Base-by-base conservation (phyloP, 1,284 basidiomycete species). In the Thecaphora frezii region DNA sequence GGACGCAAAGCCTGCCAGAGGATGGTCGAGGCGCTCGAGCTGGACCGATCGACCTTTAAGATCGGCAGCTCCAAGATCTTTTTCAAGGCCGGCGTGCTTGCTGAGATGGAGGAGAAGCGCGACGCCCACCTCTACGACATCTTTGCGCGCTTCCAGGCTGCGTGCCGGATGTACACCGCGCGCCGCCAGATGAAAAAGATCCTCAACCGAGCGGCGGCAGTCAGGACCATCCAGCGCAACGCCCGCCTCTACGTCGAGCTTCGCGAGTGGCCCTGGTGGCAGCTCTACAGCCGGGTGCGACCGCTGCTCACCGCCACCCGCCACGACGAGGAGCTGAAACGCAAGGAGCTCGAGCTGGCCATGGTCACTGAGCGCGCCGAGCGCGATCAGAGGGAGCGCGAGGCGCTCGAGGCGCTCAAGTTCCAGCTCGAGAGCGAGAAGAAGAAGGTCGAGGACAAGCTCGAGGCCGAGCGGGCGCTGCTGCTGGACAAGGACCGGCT, bases 221-320 rank as follows among this genome's bases (percentile, higher is more conserved):
- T 94, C 38, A 85, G 90, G 44, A 93, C 90, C 0, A 93, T 98
- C 58, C 94, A 97, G 79, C 85, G 88, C 33, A 98, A 98, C 77
- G 94, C 94, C 1, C 83, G 91, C 13, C 85, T 97, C 14, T 98
- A 98, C 74, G 67, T 67, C 26, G 58, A 72, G 87, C 88, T 23
- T 86, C 91, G 88, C 46, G 90, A 94, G 55, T 98, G 94, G 96
- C 93, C 96, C 1, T 98, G 96, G 96, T 99, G 96, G 96, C 90
- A 93, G 66, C 84, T 98, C 18, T 99, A 96, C 79, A 93, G 90
- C 18, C 96, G 84, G 86, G 58, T 99, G 23, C 88, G 93, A 43
- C 96, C 96, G 0, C 80, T 98, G 14, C 85, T 99, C 13, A 90
- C 90, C 18, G 94, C 93, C 1, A 97, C 94, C 1, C 84, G 92